Percentiles rank a stretch among this genome's conserved stretches.
These are phyloP conservation scores for Trifolium subterraneum DNA, from an alignment of 306 rosid species.

Conservation along the genomic window DNA sequence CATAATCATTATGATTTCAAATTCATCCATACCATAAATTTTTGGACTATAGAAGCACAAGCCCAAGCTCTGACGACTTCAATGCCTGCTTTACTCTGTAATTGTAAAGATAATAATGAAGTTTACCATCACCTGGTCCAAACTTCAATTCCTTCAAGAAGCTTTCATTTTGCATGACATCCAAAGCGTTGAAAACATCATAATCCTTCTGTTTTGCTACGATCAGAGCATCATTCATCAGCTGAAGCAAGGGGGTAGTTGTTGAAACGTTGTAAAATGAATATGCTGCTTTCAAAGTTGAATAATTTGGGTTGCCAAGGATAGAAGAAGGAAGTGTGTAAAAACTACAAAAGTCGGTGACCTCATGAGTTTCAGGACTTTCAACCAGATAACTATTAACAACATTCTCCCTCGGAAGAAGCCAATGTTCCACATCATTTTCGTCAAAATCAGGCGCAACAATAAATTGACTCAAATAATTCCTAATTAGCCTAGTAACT, in stretches of 20 bases:
- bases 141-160: conserved; percentile 72
- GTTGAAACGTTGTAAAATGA: conserved; percentile 66
- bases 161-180: conserved; percentile 68
- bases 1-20: conserved; percentile 32
- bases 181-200: conserved; percentile 75
- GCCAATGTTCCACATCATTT: conserved; percentile 94
- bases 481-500: conserved; percentile 83
- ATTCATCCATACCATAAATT: conserved; percentile 33
- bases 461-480: conserved; percentile 68
- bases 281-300: conserved; percentile 65
- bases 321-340: conserved; percentile 83
- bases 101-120: conserved; percentile 73
- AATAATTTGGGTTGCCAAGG: conserved; percentile 63
- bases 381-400: conserved; percentile 90
- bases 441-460: conserved; percentile 92
- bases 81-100: conserved; percentile 53
- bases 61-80: conserved; percentile 70
- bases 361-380: conserved; percentile 81
- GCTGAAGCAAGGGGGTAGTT: conserved; percentile 62
- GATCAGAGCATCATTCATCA: conserved; percentile 72
- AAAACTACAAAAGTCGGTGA: conserved; percentile 97
- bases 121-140: conserved; percentile 76
- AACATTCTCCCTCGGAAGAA: conserved; percentile 81
- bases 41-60: conserved; percentile 63
- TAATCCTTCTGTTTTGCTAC: conserved; percentile 58